A percentile compares a stretch with the other conserved stretches of the same genome.
Evolutionary conservation across 179 eudicot species (phyloP).

Genomic region (Camellia oleifera): DNA sequence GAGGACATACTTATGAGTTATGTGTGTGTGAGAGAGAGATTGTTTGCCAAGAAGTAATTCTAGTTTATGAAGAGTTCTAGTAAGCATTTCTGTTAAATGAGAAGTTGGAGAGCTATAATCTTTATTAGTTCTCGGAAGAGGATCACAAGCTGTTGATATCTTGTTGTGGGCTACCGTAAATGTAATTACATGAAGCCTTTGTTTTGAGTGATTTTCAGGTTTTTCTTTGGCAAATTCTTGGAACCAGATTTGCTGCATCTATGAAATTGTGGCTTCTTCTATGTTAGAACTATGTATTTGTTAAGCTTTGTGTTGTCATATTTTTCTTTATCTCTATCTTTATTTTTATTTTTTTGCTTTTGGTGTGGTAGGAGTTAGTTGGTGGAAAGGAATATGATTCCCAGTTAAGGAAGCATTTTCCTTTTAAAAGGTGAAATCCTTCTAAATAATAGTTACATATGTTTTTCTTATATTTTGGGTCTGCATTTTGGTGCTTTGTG

Average conservation of each 20-base stretch:
- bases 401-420: not conserved
- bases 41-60: not conserved
- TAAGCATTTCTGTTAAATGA: not conserved
- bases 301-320: not conserved
- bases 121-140: not conserved
- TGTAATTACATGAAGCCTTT: not conserved
- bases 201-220: not conserved
- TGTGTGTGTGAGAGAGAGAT: not conserved
- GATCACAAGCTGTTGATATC: not conserved
- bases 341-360: not conserved
- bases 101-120: not conserved
- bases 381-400: conserved; percentile 6
- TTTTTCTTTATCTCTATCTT: not conserved
- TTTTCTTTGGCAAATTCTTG: not conserved
- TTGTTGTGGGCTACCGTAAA: not conserved
- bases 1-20: too few relatives aligned
- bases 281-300: not conserved
- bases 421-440: not conserved
- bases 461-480: too few relatives aligned
- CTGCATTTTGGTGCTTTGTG: too few relatives aligned
- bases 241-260: not conserved
- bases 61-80: not conserved
- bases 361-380: not conserved
- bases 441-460: too few relatives aligned
- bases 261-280: not conserved